Evolutionary conservation across 768 basidiomycete genomes (phyloP).

Genomic region (Amanita polypyramis): DNA sequence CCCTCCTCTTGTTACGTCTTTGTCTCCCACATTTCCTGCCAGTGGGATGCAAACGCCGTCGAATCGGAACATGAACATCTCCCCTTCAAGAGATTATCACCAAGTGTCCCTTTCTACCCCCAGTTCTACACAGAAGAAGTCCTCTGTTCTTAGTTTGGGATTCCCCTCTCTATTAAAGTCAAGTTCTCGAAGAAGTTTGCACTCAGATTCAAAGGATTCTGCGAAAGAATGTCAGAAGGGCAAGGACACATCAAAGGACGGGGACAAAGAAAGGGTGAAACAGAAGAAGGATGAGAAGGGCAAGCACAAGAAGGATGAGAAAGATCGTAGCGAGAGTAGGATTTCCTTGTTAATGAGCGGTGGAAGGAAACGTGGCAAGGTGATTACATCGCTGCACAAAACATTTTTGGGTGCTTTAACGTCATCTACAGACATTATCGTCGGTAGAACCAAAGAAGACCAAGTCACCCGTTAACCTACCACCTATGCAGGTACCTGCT

Average conservation of each 20-base stretch:
- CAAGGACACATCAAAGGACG: constrained; percentile 37
- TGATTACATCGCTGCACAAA: constrained; percentile 20
- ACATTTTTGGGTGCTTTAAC: constrained; percentile 10
- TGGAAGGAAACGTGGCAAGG: constrained; percentile 79
- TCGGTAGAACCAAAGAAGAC: constrained; percentile 72
- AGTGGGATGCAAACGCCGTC: constrained; percentile 29
- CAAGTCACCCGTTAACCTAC: constrained; percentile 59
- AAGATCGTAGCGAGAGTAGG: constrained; percentile 83
- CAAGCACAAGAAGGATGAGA: constrained; percentile 65
- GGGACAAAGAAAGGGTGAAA: constrained; percentile 9
- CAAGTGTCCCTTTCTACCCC: constrained; percentile 45
- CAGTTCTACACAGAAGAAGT: constrained; percentile 62
- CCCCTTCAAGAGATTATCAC: constrained; percentile 45
- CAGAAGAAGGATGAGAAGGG: constrained; percentile 30
- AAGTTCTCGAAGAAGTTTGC: constrained; percentile 71
- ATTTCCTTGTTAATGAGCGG: constrained; percentile 76
- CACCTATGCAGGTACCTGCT: constrained; percentile 86
- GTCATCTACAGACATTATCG: constrained; percentile 58
- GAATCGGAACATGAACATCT: constrained; percentile 30
- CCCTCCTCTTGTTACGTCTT: constrained; percentile 36
- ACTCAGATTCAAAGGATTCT: constrained; percentile 54
- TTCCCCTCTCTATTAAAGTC: constrained; percentile 81
- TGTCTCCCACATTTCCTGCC: constrained; percentile 37
- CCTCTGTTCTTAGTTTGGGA: constrained; percentile 73
- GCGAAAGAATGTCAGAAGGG: constrained; percentile 31